Evolutionary conservation across 2,329 filamentous ascomycete genomes (phyloP), one percentile per base, ranked within the genome.

Genomic region (Reticulascus tulasneorum): DNA sequence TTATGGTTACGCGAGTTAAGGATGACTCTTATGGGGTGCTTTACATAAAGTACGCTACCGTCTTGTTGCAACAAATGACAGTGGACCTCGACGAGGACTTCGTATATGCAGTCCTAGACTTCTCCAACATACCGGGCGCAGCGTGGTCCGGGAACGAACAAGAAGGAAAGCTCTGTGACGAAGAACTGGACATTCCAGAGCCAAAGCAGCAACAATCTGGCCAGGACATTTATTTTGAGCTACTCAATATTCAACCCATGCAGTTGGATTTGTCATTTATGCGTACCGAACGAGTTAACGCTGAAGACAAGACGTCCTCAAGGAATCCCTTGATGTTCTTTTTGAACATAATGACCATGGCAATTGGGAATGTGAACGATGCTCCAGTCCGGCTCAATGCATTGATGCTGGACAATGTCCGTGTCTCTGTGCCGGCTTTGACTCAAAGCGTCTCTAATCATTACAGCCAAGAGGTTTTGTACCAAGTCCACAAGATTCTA

Each of bases 331-430:
- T 98, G 59, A 97, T 97, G 90, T 98, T 97, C 67, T 90, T 96
- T 57, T 82, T 97, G 59, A 97, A 98, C 55, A 87, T 97, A 48
- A 82, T 98, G 70, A 97, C 94, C 1, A 98, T 98, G 93, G 94
- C 93, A 11, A 93, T 98, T 53, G 93, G 93, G 46, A 98, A 98
- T 53, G 88, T 98, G 69, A 98, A 98, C 53, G 94, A 98, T 62
- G 93, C 93, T 7, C 94, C 93, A 0, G 82, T 98, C 35, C 82
- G 88, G 30, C 80, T 98, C 56, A 98, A 97, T 46, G 88, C 93
- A 1, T 69, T 98, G 17, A 86, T 98, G 67, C 67, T 98, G 17
- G 93, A 98, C 61, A 98, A 98, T 51, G 90, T 93, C 28, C 81
- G 93, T 19, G 85, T 98, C 6, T 95, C 93, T 1, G 82, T 89